Conservation (phyloP, 2,329 filamentous ascomycete genomes). For the Trichophyton mentagrophytes region DNA sequence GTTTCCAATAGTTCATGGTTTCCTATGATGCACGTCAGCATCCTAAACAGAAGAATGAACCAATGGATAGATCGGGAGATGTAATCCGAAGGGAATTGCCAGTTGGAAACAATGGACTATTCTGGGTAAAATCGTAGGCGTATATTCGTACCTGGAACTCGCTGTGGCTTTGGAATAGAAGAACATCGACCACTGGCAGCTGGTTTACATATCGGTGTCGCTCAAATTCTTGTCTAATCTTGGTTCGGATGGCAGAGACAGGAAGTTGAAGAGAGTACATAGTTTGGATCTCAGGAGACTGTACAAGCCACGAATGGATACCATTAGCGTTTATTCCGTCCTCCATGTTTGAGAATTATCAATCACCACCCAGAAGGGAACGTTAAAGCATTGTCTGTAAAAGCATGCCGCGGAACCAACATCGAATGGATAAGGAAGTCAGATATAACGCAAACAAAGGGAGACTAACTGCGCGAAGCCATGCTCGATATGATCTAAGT, state of each 20-base stretch:
- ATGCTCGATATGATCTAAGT: conserved; percentile 79
- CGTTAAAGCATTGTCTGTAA: background rate
- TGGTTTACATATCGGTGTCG: conserved; percentile 87
- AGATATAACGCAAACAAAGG: background rate
- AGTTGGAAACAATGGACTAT: too few relatives aligned
- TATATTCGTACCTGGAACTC: conserved; percentile 67
- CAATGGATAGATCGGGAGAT: too few relatives aligned
- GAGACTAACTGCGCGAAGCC: conserved; percentile 80
- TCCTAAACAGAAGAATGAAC: background rate
- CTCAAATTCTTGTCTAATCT: conserved; percentile 95
- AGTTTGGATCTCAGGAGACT: conserved; percentile 93
- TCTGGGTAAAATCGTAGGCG: too few relatives aligned
- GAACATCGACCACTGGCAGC: conserved; percentile 72
- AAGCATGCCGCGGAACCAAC: background rate
- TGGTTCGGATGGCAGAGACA: conserved; percentile 74
- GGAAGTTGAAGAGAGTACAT: conserved; percentile 94
- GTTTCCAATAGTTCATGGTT: conserved; percentile 99
- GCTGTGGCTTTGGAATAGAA: conserved; percentile 79
- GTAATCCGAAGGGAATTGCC: too few relatives aligned
- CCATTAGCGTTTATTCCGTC: background rate
- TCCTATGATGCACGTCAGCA: conserved; percentile 46
- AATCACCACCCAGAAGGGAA: background rate
- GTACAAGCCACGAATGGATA: conserved; percentile 14
- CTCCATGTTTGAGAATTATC: background rate
- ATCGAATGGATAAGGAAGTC: background rate